A percentile compares a stretch with the other conserved stretches of the same genome.
These are phyloP conservation scores for Chaetomiaceae sp. DNA, from an alignment of 2,329 filamentous ascomycete genomes.

Conservation along the genomic window DNA sequence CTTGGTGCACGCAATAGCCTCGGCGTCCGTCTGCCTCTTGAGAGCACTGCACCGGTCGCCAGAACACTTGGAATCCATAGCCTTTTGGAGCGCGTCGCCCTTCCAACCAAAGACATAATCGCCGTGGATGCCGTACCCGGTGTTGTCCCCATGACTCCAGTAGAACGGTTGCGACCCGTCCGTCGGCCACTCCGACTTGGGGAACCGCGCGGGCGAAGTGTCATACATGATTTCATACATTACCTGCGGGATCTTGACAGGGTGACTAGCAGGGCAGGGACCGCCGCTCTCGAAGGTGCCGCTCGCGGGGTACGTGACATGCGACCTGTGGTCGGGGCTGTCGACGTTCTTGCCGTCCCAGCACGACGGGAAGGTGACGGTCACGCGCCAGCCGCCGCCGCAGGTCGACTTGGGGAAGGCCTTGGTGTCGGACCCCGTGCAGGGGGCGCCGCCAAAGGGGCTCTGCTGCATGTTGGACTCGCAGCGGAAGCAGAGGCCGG, in stretches of 20 bases:
- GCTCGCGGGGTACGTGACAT: constrained; percentile 42
- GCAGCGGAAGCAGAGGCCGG: constrained; percentile 23
- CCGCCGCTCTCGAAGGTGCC: constrained; percentile 29
- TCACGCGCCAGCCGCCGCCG: constrained; percentile 41
- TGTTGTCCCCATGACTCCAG: constrained; percentile 33
- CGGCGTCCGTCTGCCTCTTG: constrained; percentile 14
- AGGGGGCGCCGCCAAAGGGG: constrained; percentile 24
- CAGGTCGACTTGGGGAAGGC: constrained; percentile 37
- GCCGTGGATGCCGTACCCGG: constrained; percentile 37
- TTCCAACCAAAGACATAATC: constrained; percentile 39
- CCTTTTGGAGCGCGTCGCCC: constrained; percentile 33
- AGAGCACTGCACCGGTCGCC: constrained; percentile 11
- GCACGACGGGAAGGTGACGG: constrained; percentile 43
- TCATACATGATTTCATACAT: constrained; percentile 32
- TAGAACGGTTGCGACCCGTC: constrained; percentile 32
- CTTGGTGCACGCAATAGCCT: constrained; percentile 16
- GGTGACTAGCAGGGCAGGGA: constrained; percentile 21
- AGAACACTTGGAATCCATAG: constrained; percentile 32
- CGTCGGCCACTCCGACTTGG: constrained; percentile 15
- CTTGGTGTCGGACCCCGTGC: constrained; percentile 30
- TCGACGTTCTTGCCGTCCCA: constrained; percentile 52
- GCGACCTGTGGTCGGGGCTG: constrained; percentile 39
- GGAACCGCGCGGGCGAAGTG: constrained; percentile 30
- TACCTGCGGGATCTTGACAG: constrained; percentile 26
- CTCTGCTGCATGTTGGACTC: constrained; percentile 21